These are phyloP conservation scores for Oryza officinalis DNA, from an alignment of 176 grass and related monocot species.

Conservation along the genomic window DNA sequence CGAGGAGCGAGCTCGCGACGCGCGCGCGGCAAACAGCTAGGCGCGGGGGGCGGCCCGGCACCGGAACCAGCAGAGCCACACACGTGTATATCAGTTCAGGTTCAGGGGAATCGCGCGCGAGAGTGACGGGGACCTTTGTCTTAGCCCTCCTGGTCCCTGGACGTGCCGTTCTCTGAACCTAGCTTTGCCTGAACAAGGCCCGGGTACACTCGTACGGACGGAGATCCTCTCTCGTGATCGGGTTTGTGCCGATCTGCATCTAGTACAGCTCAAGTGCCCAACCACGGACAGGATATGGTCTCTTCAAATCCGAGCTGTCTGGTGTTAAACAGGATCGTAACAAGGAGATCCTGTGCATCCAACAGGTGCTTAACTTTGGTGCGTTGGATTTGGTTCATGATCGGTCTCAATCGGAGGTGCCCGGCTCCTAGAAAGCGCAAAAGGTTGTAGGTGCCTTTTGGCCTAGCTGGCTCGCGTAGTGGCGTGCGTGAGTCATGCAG, in stretches of 20 bases:
- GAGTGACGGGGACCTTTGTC: neutral
- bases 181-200: neutral
- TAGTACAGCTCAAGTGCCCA: neutral
- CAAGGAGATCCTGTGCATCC: neutral
- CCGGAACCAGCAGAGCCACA: neutral
- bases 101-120: slow-evolving; percentile 4
- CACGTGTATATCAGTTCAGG: slow-evolving; percentile 10
- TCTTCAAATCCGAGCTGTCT: neutral
- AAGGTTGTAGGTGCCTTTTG: neutral
- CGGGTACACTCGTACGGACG: neutral
- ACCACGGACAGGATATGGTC: neutral
- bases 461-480: neutral
- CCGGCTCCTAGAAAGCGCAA: neutral
- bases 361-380: neutral
- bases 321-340: neutral
- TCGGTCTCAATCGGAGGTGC: neutral
- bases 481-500: neutral
- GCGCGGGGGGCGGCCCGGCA: neutral
- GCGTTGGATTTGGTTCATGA: neutral
- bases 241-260: neutral
- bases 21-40: neutral
- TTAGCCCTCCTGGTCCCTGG: neutral
- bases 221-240: neutral
- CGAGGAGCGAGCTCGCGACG: neutral
- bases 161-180: neutral